These are phyloP conservation scores for Pythium pectinolyticum DNA, from an alignment of 352 stramenopile genomes.

Conservation along the genomic window DNA sequence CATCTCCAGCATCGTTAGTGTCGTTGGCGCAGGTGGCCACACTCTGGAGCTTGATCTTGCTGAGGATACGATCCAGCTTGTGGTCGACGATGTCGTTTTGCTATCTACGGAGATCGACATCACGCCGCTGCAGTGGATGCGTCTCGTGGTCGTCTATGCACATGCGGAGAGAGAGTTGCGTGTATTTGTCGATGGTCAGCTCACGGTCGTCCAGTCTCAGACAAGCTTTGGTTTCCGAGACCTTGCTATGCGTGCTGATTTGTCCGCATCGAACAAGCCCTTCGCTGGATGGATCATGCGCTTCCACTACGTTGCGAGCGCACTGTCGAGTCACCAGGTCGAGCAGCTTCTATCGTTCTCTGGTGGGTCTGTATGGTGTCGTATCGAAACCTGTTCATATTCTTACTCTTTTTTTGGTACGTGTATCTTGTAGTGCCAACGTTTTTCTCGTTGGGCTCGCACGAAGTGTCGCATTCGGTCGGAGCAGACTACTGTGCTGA, in stretches of 20 bases:
- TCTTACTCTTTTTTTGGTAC: background rate
- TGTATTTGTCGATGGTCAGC: constrained; percentile 20
- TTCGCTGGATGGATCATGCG: constrained; percentile 50
- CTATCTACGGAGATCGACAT: background rate
- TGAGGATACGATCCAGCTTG: background rate
- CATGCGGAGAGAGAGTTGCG: constrained; percentile 3
- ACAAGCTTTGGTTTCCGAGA: constrained; percentile 19
- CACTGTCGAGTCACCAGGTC: constrained; percentile 38
- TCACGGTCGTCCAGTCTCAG: background rate
- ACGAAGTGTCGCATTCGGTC: background rate
- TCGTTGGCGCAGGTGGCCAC: background rate
- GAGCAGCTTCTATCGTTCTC: constrained; percentile 39
- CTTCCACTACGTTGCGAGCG: constrained; percentile 45
- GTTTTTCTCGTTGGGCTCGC: constrained; percentile 6
- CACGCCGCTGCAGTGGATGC: constrained; percentile 8
- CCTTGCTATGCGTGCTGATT: constrained; percentile 8
- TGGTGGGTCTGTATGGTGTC: constrained; percentile 29
- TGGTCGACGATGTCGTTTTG: constrained; percentile 1
- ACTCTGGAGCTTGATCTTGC: background rate
- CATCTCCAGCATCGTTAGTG: background rate
- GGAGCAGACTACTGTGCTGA: constrained; percentile 29
- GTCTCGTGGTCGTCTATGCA: constrained; percentile 24
- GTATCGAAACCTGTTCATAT: background rate
- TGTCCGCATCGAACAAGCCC: constrained; percentile 22
- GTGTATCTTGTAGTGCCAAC: constrained; percentile 17